Base-by-base conservation (phyloP, 345 rosid species). In the Triadica sebifera region DNA sequence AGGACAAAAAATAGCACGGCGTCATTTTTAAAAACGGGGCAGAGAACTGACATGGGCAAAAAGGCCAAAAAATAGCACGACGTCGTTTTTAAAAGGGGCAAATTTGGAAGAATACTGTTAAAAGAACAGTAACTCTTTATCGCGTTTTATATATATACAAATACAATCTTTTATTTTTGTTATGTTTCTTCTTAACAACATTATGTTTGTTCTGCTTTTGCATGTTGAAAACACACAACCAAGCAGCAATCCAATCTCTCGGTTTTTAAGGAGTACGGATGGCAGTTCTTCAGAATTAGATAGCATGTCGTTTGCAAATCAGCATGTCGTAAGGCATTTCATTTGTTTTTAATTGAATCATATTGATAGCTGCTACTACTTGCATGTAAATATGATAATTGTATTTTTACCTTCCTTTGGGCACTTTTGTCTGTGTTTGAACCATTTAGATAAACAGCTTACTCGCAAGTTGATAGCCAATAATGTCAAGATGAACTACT, bases 121-220 rank as follows among this genome's bases (percentile, higher is more conserved):
- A n/a, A n/a, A 41, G n/a, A n/a, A n/a, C n/a, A n/a, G n/a, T n/a
- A n/a, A n/a, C n/a, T n/a, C n/a, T n/a, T n/a, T n/a, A n/a, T n/a
- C n/a, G n/a, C n/a, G n/a, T n/a, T n/a, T n/a, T n/a, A n/a, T n/a
- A n/a, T n/a, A n/a, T n/a, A n/a, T n/a, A n/a, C n/a, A n/a, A n/a
- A n/a, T n/a, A n/a, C 34, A 29, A 29, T 29, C 34, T 29, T 29
- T 29, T 1, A 29, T 29, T 29, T 1, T 29, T 29, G 34, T 29
- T 29, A 29, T 29, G 34, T 45, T 72, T 22, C 77, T 12, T 16
- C 50, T 3, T 57, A 70, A 75, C 90, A 94, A 96, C 96, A 64
- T 79, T 91, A 46, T 92, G 93, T 84, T 70, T 91, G 73, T 92
- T 93, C 86, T 94, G 98, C 77, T 83, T 91, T 60, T 91, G 83